phyloP scores from a whole-genome alignment of 2,329 filamentous ascomycete species.

The Colletotrichum sublineola region DNA sequence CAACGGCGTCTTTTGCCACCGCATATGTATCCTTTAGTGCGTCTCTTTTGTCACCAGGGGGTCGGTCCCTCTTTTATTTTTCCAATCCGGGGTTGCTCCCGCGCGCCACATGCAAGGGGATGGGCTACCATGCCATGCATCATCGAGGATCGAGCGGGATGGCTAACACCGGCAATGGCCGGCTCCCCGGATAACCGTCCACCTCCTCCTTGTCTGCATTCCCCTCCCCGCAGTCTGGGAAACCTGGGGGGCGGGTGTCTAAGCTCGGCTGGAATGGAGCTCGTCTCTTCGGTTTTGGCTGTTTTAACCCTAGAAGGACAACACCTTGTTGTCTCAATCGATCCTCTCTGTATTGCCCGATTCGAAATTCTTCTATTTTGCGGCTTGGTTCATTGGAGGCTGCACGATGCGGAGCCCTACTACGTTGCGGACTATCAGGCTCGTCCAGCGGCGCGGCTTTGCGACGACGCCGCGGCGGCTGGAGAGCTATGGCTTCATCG shows the following conservation, averaged over 20 bases:
- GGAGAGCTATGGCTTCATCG: slow-evolving; percentile 71
- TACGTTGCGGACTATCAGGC: slow-evolving; percentile 46
- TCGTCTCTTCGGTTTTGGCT: not conserved
- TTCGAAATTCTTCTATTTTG: not conserved
- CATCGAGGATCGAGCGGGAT: slow-evolving; percentile 38
- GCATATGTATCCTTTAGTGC: not conserved
- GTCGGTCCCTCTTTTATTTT: slow-evolving; percentile 28
- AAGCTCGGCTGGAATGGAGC: slow-evolving; percentile 25
- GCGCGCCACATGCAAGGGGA: slow-evolving; percentile 33
- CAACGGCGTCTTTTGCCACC: not conserved
- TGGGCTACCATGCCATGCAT: not conserved
- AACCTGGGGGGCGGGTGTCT: slow-evolving; percentile 14
- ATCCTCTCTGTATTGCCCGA: not conserved
- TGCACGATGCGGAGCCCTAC: slow-evolving; percentile 18
- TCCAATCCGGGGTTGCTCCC: slow-evolving; percentile 31
- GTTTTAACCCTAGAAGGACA: not conserved
- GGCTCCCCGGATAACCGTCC: slow-evolving; percentile 48
- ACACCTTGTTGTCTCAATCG: not conserved
- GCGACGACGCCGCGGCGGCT: slow-evolving; percentile 61
- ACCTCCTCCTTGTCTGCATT: not conserved
- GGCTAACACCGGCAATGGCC: slow-evolving; percentile 53
- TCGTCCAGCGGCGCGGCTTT: slow-evolving; percentile 62
- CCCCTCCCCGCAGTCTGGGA: slow-evolving; percentile 21
- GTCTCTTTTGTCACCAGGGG: not conserved
- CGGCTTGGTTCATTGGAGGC: slow-evolving; percentile 34